Evolutionary conservation across 805 yeast species (phyloP).

Genomic region (Candida boidinii): DNA sequence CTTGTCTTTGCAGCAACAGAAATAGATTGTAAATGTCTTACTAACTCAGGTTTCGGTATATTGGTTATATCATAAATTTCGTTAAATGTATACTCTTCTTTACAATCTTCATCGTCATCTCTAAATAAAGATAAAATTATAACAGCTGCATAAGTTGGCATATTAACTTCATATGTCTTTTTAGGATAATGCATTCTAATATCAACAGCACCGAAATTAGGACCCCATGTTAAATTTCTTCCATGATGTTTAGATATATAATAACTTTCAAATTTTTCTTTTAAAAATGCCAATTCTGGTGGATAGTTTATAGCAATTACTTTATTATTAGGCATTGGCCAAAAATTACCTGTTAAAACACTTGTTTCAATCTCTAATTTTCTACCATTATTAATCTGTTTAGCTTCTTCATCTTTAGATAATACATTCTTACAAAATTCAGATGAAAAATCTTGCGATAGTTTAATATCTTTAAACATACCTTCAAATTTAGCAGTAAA

Average conservation of each 20-base stretch:
- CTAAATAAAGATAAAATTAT: slow-evolving; percentile 62
- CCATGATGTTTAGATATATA: slow-evolving; percentile 48
- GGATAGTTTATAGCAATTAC: slow-evolving; percentile 32
- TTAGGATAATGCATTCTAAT: slow-evolving; percentile 61
- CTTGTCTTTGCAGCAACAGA: slow-evolving; percentile 78
- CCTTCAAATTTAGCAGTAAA: slow-evolving; percentile 76
- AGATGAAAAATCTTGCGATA: slow-evolving; percentile 39
- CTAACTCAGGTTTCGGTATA: slow-evolving; percentile 66
- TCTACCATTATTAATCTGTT: slow-evolving; percentile 18
- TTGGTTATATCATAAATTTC: slow-evolving; percentile 60
- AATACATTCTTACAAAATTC: slow-evolving; percentile 25
- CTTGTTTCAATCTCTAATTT: slow-evolving; percentile 37
- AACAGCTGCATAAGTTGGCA: slow-evolving; percentile 76
- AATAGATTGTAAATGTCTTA: slow-evolving; percentile 72
- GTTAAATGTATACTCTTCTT: slow-evolving; percentile 40
- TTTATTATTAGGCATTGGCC: slow-evolving; percentile 52
- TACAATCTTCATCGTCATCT: slow-evolving; percentile 31
- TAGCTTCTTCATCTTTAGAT: slow-evolving; percentile 9
- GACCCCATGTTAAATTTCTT: slow-evolving; percentile 67
- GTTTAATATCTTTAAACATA: slow-evolving; percentile 74
- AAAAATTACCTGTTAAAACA: slow-evolving; percentile 51
- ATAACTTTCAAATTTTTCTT: slow-evolving; percentile 38
- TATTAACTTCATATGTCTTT: slow-evolving; percentile 65
- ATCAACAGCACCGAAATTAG: slow-evolving; percentile 77
- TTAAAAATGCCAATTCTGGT: slow-evolving; percentile 30